Base-by-base conservation (phyloP, 225 moss, liverwort and hornwort genomes). In the Climacium dendroides region DNA sequence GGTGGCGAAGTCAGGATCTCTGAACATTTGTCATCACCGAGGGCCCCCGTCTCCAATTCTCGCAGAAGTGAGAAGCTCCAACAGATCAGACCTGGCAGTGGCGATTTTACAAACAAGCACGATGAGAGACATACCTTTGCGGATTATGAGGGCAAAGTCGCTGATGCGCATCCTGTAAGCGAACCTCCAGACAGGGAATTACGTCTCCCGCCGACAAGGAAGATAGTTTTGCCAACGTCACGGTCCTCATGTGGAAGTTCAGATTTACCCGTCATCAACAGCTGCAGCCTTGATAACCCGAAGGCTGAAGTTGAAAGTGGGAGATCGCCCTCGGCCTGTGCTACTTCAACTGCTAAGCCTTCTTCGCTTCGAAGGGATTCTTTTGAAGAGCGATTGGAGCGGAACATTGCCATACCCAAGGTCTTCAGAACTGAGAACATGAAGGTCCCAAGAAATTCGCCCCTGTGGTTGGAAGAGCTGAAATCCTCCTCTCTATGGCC, bases 401-500 rank as follows among this genome's bases (percentile, higher is more conserved):
- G 14, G 52, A 59, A 66, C 35, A 60, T 64, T 65, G 45, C 79
- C 57, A 57, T 26, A 57, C 28, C 78, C 57, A 39, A 18, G 79
- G 73, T 45, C 26, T 16, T 39, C 52, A 81, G 63, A 57, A 41
- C 17, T 30, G 54, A 87, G 60, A 78, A 79, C 25, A 60, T 74
- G 53, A 85, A 67, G 59, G 80, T 23, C 45, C 60, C 29, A 74
- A 53, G 77, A 24, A 54, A 60, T 73, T 73, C 85, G 13, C 43
- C 66, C 3, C 8, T 25, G 19, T 90, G 90, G 90, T 39, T 88
- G 87, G 72, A 84, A 66, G 63, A 80, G 64, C 78, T 92, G 80
- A 85, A 85, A 78, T 78, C 80, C 69, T 83, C 87, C 13, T 79
- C 85, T 67, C 48, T 72, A 35, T 90, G 92, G 92, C 87, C 79